Conservation (phyloP, 495 filamentous ascomycete genomes). For the Lepraria neglecta region DNA sequence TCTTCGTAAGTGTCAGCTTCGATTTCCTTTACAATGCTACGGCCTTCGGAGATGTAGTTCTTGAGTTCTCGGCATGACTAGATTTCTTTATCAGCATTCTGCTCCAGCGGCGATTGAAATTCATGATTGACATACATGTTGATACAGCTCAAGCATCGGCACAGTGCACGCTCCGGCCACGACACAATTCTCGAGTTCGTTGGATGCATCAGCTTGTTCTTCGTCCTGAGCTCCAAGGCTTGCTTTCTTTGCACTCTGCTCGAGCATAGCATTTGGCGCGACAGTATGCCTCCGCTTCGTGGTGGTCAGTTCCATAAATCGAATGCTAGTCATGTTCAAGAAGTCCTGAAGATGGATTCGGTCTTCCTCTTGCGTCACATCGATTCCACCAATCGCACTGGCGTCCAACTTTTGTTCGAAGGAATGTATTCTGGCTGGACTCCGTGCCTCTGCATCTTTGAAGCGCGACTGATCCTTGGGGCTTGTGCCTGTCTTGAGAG, state of each 20-base stretch:
- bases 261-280: slow-evolving; percentile 46
- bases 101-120: background rate
- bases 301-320: slow-evolving; percentile 91
- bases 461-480: slow-evolving; percentile 48
- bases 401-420: slow-evolving; percentile 38
- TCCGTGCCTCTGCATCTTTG: slow-evolving; percentile 40
- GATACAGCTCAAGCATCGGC: slow-evolving; percentile 87
- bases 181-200: slow-evolving; percentile 66
- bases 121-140: slow-evolving; percentile 59
- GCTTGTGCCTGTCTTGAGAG: slow-evolving; percentile 41
- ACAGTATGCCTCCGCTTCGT: slow-evolving; percentile 86
- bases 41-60: slow-evolving; percentile 86
- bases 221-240: slow-evolving; percentile 41
- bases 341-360: slow-evolving; percentile 87
- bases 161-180: slow-evolving; percentile 85
- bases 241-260: slow-evolving; percentile 39
- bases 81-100: background rate
- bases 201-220: slow-evolving; percentile 30
- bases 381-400: slow-evolving; percentile 28
- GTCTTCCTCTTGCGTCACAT: slow-evolving; percentile 45
- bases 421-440: slow-evolving; percentile 37
- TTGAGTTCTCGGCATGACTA: slow-evolving; percentile 90
- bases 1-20: slow-evolving; percentile 80
- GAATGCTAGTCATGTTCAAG: slow-evolving; percentile 87
- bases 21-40: slow-evolving; percentile 78